These are phyloP conservation scores for Populus simonii DNA, from an alignment of 345 rosid species.

Conservation along the genomic window DNA sequence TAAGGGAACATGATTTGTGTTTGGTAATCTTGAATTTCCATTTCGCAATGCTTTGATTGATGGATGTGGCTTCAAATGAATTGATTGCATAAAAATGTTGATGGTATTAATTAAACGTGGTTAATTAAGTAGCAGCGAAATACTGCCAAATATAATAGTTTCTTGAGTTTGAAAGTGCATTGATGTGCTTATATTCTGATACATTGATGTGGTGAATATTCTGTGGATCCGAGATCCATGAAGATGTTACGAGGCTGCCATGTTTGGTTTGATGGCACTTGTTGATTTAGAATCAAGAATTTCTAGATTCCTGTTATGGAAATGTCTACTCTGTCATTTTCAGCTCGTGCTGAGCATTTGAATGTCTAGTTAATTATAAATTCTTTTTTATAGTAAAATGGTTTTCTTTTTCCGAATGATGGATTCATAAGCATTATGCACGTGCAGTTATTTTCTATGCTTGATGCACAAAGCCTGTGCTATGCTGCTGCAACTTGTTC, in stretches of 20 bases:
- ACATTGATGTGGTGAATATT: not conserved
- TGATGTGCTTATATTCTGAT: not conserved
- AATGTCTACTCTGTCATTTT: not conserved
- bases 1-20: not conserved
- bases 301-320: not conserved
- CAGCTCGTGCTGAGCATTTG: not conserved
- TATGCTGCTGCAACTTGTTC: slow-evolving; percentile 74
- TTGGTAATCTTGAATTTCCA: not conserved
- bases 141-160: not conserved
- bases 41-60: not conserved
- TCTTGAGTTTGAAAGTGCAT: not conserved
- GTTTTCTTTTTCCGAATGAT: not conserved
- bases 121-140: not conserved
- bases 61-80: not conserved
- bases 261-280: not conserved
- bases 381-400: not conserved
- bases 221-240: not conserved
- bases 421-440: not conserved
- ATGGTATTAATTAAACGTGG: not conserved
- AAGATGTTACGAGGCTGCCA: not conserved
- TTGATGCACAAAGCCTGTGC: slow-evolving; percentile 77
- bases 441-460: slow-evolving; percentile 73
- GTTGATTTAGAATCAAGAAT: not conserved
- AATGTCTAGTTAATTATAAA: not conserved
- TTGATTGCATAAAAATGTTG: not conserved